Base-by-base conservation (phyloP, 2,329 filamentous ascomycete species). In the Chaetothyriales sp. region DNA sequence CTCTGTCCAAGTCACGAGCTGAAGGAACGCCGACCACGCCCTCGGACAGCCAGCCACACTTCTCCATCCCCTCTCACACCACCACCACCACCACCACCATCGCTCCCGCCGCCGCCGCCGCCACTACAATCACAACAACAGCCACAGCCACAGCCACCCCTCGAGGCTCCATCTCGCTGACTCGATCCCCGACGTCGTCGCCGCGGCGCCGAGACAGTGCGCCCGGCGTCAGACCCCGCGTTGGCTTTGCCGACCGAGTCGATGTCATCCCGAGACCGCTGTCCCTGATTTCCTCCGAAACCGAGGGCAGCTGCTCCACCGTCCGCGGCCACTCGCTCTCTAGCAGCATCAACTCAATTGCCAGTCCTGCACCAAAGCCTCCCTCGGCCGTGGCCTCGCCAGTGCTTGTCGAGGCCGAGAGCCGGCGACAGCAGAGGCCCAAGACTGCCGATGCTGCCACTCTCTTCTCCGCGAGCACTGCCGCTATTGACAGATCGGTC, bases 201-300 rank as follows among this genome's bases (percentile, higher is more conserved):
- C 55, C 54, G 47, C 56, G 55, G 49, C 43, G 67, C 67, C 49
- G 63, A 65, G 56, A 60, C 63, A 51, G 63, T 62, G 57, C 63
- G 61, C 52, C 64, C 49, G 53, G 52, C 64, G 65, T 55, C 66
- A 63, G 66, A 54, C 77, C 81, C 44, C 76, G 85, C 10, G 88
- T 94, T 46, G 86, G 85, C 0, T 94, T 94, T 63, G 88, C 86
- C 1, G 88, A 94, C 57, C 85, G 80, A 9, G 74, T 94, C 25
- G 86, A 94, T 65, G 89, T 85, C 56, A 89, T 89, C 60, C 85
- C 85, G 4, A 79, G 87, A 9, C 89, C 89, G 0, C 69, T 94
- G 18, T 95, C 89, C 1, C 73, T 89, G 18, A 81, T 94, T 13
- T 94, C 88, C 1, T 89, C 82, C 18, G 88, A 92, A 64, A 88